Evolutionary conservation across 306 rosid genomes (phyloP), one percentile per base, ranked within the genome.

Genomic region (Vigna unguiculata): DNA sequence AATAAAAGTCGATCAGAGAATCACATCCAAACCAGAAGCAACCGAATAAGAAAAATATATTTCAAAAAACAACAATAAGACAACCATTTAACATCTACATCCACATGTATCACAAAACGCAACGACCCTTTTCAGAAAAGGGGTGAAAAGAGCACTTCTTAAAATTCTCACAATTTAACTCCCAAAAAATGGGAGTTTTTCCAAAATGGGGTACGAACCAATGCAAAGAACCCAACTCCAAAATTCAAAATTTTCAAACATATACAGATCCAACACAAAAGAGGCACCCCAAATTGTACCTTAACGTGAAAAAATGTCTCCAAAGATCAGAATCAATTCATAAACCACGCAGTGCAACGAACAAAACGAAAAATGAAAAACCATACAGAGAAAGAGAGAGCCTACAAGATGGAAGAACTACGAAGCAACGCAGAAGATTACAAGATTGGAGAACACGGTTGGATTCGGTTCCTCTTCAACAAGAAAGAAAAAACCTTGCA

Each of bases 221-320:
- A 52, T 16, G 30, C 6, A 32, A 19, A 48, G 43, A 76, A 77
- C 54, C 17, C 40, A 70, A 69, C 20, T 17, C 79, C 30, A 65
- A 80, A 45, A 58, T 58, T 9, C 19, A 76, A 57, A 57, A 9
- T n/a, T 66, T 8, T 3, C 8, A 20, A 38, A 74, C 32, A 47
- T 51, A 22, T 1, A 30, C 38, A 51, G 58, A 74, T 84, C 72
- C 22, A 53, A 77, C 24, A n/a, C 55, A 51, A 59, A 36, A 51
- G 43, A 20, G 17, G 9, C 32, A 21, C 62, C 62, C 69, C 55
- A 52, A 62, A 60, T 66, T 45, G 21, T 12, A 70, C 72, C 52
- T 32, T 19, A 1, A 43, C 2, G 5, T 13, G 10, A 30, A 66
- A 5, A 8, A 51, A 3, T 10, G 15, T 7, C 9, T 22, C 11